Evolutionary conservation across 768 basidiomycete species (phyloP), one percentile per base, ranked within the genome.

Genomic region (Gymnopilus dilepis): DNA sequence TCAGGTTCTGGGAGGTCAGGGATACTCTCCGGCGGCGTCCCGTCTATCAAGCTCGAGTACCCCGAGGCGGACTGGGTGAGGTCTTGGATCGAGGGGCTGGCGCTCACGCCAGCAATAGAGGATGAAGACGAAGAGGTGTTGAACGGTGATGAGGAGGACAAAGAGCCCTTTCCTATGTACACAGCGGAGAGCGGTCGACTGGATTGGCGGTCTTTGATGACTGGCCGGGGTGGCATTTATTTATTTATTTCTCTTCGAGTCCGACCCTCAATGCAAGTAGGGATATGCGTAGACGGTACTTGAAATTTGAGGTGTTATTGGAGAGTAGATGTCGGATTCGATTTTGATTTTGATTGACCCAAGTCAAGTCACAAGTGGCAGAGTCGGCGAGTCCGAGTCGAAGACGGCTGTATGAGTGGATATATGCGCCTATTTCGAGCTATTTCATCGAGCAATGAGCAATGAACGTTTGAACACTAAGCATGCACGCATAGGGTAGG

Each of bases 1-100:
- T 63, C 78, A 11, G 88, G 88, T 63, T 87, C 87, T 52, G 89
- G 89, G 43, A 91, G 82, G 67, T 89, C 87, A 3, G 90, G 90
- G 19, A 90, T 78, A 48, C 77, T 71, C 13, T 34, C 33, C 12
- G 80, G 76, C 11, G 73, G 70, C 13, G 72, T 70, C 15, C 68
- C 72, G 41, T 70, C 70, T 30, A 68, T 65, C 34, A 66, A 52
- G 56, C 64, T 66, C 7, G 57, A 52, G 42, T 69, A 65, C 17
- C 66, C 66, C 42, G 71, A 71, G 19, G 73, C 70, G 47, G 67
- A 66, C 38, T 68, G 65, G 13, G 73, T 68, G 37, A 62, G 62
- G 26, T 67, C 63, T n/a, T 66, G 63, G 15, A 66, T 43, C 58
- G 60, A 59, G 55, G 67, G 59, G 65, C 62, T 62, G 41, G 71